Percentiles rank a stretch among this genome's conserved stretches.
Conservation (phyloP, 1,284 basidiomycete species). For the Leccinum solheimii region DNA sequence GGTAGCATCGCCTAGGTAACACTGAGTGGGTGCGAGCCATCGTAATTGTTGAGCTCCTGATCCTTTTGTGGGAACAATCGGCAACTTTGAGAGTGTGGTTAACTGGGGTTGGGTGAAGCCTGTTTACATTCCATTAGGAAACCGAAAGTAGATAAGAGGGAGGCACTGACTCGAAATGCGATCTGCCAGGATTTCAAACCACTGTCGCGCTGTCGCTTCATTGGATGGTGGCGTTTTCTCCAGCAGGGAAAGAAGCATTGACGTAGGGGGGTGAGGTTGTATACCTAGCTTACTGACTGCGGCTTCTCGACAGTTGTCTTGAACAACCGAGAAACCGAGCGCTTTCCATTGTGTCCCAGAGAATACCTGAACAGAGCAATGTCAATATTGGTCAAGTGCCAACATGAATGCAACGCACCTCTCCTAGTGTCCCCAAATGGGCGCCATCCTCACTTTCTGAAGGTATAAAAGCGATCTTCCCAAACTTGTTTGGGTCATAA, state of each 20-base stretch:
- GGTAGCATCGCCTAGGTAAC: constrained; percentile 61
- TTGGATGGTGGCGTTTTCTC: constrained; percentile 63
- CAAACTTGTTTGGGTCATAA: constrained; percentile 57
- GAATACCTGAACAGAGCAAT: constrained; percentile 57
- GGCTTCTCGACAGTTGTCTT: constrained; percentile 59
- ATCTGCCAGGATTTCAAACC: constrained; percentile 80
- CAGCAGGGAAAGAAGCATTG: constrained; percentile 65
- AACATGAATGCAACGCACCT: constrained; percentile 45
- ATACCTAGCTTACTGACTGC: constrained; percentile 72
- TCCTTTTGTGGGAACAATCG: constrained; percentile 56
- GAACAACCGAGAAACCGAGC: constrained; percentile 75
- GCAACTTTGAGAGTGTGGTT: constrained; percentile 44
- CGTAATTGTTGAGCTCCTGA: constrained; percentile 36
- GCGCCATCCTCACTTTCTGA: constrained; percentile 52
- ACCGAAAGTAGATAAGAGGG: background rate
- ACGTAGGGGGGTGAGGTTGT: constrained; percentile 69
- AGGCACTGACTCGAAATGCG: constrained; percentile 60
- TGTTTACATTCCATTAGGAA: constrained; percentile 7
- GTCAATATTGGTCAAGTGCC: background rate
- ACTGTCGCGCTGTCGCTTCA: constrained; percentile 53
- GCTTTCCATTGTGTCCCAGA: constrained; percentile 67
- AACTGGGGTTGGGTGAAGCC: constrained; percentile 28
- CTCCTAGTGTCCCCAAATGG: constrained; percentile 66
- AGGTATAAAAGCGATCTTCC: constrained; percentile 78
- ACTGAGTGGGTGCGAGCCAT: constrained; percentile 63